phyloP scores from a whole-genome alignment of 2,329 filamentous ascomycete genomes.

The Tetracladium maxilliforme region DNA sequence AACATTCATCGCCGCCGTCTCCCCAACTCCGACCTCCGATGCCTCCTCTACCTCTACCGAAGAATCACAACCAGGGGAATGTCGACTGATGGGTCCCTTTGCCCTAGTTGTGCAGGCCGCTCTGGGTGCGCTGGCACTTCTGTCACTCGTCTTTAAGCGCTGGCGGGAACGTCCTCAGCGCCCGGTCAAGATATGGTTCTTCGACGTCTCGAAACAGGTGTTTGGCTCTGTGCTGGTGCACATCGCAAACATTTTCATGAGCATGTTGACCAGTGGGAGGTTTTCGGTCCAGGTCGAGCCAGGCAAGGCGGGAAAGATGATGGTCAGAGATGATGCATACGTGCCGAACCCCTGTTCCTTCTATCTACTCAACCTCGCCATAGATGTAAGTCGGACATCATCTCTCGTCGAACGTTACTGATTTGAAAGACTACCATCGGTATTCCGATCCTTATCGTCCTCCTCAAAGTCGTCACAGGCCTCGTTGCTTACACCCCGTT shows the following conservation, averaged over 20 bases:
- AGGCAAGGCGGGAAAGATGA: constrained; percentile 20
- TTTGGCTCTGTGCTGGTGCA: constrained; percentile 87
- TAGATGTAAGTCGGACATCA: constrained; percentile 65
- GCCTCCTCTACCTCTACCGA: constrained; percentile 14
- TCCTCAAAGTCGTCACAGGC: constrained; percentile 64
- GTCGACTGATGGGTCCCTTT: constrained; percentile 77
- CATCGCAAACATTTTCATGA: constrained; percentile 88
- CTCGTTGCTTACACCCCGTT: constrained; percentile 62
- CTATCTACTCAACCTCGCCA: constrained; percentile 84
- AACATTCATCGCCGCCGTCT: constrained; percentile 13
- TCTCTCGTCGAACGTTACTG: not conserved
- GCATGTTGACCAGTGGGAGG: constrained; percentile 81
- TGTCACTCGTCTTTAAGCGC: constrained; percentile 84
- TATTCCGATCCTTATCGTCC: constrained; percentile 84
- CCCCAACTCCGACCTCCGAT: constrained; percentile 6
- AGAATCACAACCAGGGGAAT: no score
- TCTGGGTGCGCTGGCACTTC: constrained; percentile 67
- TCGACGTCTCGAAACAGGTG: constrained; percentile 94
- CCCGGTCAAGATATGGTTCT: constrained; percentile 93
- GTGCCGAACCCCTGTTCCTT: constrained; percentile 91
- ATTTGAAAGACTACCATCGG: constrained; percentile 70
- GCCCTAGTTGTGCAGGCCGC: constrained; percentile 81
- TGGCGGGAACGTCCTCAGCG: constrained; percentile 85
- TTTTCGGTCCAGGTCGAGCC: constrained; percentile 52
- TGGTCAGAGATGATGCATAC: constrained; percentile 36